Evolutionary conservation across 176 grass and related monocot genomes (phyloP), one percentile per base, ranked within the genome.

Genomic region (Elaeis guineensis): DNA sequence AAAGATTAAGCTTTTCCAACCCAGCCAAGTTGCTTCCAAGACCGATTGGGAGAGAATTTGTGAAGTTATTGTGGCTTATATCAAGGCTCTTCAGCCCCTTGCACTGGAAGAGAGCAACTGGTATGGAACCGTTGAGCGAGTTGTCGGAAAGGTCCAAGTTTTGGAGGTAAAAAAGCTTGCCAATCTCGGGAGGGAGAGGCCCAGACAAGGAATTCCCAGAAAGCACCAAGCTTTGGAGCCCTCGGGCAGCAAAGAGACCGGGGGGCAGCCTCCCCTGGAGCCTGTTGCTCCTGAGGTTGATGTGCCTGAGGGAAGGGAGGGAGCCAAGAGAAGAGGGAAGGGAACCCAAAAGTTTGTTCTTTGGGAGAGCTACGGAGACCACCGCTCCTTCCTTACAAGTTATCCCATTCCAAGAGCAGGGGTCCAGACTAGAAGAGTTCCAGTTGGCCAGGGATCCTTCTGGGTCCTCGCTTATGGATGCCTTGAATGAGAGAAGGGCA

Each of bases 401-500:
- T 59, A 92, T 56, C 61, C 87, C 93, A 78, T 92, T 92, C 93
- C 93, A 98, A 17, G 77, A 70, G 59, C 93, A 98, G 1, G 93
- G 87, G 60, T 92, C 79, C 23, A 73, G 44, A 19, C 70, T 69
- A 48, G 78, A 69, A 63, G 72, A 50, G 73, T 85, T 58, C 93
- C 93, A 98, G 79, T 89, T 77, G 57, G 62, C 69, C 9, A 98
- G 79, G 49, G 81, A 60, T 9, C 64, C 68, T 32, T 58, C 61
- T 52, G 93, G 93, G 30, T 98, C 93, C 16, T 65, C 77, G 16
- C 72, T n/a, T 6, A 97, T 77, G 64, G 81, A 56, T 7, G 79
- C 52, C 58, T 82, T 89, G 84, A 98, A 85, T 14, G 67, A 73
- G 58, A 98, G 84, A 71, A 98, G 93, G 16, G 79, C 87, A 64